Percentiles rank a stretch among this genome's conserved stretches.
Evolutionary conservation across 2,329 filamentous ascomycete genomes (phyloP).

Genomic region (Bipolaris sorokiniana): DNA sequence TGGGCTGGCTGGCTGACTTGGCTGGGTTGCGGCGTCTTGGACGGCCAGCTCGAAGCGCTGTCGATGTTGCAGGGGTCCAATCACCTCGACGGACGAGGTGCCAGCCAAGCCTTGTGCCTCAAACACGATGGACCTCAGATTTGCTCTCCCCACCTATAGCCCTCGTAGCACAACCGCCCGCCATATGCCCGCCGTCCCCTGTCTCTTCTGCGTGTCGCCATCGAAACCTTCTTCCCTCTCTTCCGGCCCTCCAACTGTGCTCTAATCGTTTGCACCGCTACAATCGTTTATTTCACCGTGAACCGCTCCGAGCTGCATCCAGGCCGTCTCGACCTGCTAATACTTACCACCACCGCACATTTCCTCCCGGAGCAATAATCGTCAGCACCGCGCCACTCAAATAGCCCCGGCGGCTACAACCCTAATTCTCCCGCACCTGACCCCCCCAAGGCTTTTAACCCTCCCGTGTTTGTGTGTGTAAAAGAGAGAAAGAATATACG

Average conservation of each 20-base stretch:
- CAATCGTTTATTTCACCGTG: slow-evolving; percentile 24
- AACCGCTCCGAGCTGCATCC: slow-evolving; percentile 8
- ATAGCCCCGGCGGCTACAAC: slow-evolving; percentile 43
- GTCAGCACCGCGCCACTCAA: slow-evolving; percentile 21
- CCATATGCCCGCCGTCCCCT: slow-evolving; percentile 41
- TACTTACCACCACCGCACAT: slow-evolving; percentile 17
- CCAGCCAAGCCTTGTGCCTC: slow-evolving; percentile 41
- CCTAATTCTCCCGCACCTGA: slow-evolving; percentile 18
- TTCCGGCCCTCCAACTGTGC: slow-evolving; percentile 28
- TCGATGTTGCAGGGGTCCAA: slow-evolving; percentile 43
- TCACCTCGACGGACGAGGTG: slow-evolving; percentile 32
- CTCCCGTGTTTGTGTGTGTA: slow-evolving; percentile 15
- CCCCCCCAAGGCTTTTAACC: slow-evolving; percentile 20
- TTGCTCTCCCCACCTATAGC: slow-evolving; percentile 45
- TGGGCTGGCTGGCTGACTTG: slow-evolving; percentile 10
- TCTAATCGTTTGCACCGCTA: slow-evolving; percentile 31
- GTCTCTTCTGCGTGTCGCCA: slow-evolving; percentile 36
- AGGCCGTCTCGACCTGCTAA: slow-evolving; percentile 22
- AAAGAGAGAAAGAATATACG: slow-evolving; percentile 23
- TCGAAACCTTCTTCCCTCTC: slow-evolving; percentile 37
- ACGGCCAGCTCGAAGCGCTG: slow-evolving; percentile 38
- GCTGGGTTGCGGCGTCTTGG: slow-evolving; percentile 31
- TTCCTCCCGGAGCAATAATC: slow-evolving; percentile 17
- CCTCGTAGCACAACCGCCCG: slow-evolving; percentile 44
- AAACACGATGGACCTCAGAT: slow-evolving; percentile 48